Evolutionary conservation across 192 early-diverging fungal genomes (phyloP).

Genomic region (Podila minutissima): DNA sequence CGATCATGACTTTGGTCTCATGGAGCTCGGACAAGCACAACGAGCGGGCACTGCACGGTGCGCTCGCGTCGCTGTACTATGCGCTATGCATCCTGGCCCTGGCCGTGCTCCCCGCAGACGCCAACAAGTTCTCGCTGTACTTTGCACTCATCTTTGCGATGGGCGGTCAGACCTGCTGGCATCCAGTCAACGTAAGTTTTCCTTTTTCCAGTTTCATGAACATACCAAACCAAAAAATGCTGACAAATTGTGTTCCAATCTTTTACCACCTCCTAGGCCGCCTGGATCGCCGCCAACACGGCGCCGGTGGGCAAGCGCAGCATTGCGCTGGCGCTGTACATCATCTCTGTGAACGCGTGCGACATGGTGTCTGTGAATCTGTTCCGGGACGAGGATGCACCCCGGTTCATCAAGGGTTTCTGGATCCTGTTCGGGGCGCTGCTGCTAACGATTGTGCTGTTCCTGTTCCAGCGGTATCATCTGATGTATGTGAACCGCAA

Average conservation of each 20-base stretch:
- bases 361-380: slow-evolving; percentile 52
- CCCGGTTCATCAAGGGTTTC: slow-evolving; percentile 58
- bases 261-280: slow-evolving; percentile 18
- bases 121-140: slow-evolving; percentile 49
- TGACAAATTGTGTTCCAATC: too few species aligned
- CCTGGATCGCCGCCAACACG: slow-evolving; percentile 55
- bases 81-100: slow-evolving; percentile 38
- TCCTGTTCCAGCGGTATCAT: slow-evolving; percentile 54
- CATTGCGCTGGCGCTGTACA: slow-evolving; percentile 53
- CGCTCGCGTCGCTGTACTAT: slow-evolving; percentile 40
- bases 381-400: slow-evolving; percentile 55
- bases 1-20: slow-evolving; percentile 42
- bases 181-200: slow-evolving; percentile 42
- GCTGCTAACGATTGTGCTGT: slow-evolving; percentile 45
- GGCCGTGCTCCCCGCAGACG: slow-evolving; percentile 47
- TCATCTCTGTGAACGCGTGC: slow-evolving; percentile 52
- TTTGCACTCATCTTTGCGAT: slow-evolving; percentile 50
- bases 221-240: too few species aligned
- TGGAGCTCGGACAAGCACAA: slow-evolving; percentile 49
- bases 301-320: slow-evolving; percentile 51
- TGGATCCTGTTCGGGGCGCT: slow-evolving; percentile 58
- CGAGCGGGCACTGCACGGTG: slow-evolving; percentile 43
- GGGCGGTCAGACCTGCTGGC: slow-evolving; percentile 45
- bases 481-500: slow-evolving; percentile 57
- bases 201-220: background rate